Conservation (phyloP, 192 early-diverging fungal species). For the Gamsiella multidivaricata region DNA sequence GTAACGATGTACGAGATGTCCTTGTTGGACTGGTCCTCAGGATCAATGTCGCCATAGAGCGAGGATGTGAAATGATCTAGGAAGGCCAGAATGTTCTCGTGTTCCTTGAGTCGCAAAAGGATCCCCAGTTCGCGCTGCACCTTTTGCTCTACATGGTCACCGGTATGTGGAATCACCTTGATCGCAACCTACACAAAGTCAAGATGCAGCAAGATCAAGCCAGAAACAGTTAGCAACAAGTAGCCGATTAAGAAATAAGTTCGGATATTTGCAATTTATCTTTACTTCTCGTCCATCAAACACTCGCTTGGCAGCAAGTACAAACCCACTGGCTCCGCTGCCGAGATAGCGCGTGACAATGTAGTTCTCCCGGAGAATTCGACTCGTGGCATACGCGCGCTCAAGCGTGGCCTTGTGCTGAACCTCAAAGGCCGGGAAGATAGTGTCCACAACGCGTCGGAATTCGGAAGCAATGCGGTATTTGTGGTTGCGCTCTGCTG, state of each 20-base stretch:
- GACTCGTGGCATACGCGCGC: slow-evolving; percentile 31
- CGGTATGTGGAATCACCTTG: slow-evolving; percentile 36
- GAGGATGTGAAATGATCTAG: slow-evolving; percentile 34
- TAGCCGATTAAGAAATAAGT: background rate
- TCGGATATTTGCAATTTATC: background rate
- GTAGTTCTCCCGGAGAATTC: slow-evolving; percentile 34
- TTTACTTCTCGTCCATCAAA: slow-evolving; percentile 38
- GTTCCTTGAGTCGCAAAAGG: slow-evolving; percentile 19
- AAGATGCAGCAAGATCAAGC: background rate
- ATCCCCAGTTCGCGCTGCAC: slow-evolving; percentile 34
- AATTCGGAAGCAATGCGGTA: slow-evolving; percentile 19
- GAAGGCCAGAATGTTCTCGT: slow-evolving; percentile 30
- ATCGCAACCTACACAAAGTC: slow-evolving; percentile 39
- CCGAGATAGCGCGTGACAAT: slow-evolving; percentile 30
- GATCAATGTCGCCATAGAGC: slow-evolving; percentile 37
- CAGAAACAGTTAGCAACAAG: background rate
- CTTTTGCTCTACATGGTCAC: slow-evolving; percentile 28
- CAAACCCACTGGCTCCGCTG: slow-evolving; percentile 35
- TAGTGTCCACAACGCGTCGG: slow-evolving; percentile 28
- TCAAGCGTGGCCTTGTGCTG: slow-evolving; percentile 33
- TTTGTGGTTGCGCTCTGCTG: slow-evolving; percentile 8
- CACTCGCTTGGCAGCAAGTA: slow-evolving; percentile 22
- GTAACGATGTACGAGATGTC: slow-evolving; percentile 40
- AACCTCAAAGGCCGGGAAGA: slow-evolving; percentile 26
- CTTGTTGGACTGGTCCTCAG: slow-evolving; percentile 36